These are phyloP conservation scores for Passiflora organensis DNA, from an alignment of 345 rosid species.

Conservation along the genomic window DNA sequence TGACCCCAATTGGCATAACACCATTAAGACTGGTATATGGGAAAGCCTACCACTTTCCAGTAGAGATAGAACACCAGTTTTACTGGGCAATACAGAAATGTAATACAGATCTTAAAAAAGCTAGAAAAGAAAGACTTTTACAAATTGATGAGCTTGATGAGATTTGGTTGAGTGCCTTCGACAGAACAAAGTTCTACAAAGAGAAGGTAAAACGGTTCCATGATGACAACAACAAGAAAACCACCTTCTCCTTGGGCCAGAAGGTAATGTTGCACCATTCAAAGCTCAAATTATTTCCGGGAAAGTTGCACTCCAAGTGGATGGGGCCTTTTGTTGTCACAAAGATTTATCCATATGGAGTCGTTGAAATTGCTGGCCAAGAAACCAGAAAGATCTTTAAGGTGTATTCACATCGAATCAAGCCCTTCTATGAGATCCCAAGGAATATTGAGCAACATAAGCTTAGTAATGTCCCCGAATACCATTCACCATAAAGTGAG, in stretches of 20 bases:
- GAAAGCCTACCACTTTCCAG: not conserved
- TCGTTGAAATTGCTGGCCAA: too few relatives aligned
- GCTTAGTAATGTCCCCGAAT: not conserved
- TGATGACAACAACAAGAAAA: not conserved
- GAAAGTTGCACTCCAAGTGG: not conserved
- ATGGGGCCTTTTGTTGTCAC: not conserved
- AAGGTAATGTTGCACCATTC: not conserved
- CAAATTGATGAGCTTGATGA: too few relatives aligned
- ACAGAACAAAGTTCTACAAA: too few relatives aligned
- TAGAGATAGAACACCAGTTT: not conserved
- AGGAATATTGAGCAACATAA: not conserved
- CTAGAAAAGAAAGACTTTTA: too few relatives aligned
- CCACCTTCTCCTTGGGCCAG: not conserved
- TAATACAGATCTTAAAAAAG: not conserved
- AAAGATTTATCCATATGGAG: not conserved
- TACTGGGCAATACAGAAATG: not conserved
- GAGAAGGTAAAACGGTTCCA: not conserved
- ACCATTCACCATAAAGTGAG: not conserved
- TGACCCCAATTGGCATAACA: not conserved
- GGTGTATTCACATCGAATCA: not conserved
- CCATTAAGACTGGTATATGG: not conserved
- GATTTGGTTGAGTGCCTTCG: too few relatives aligned
- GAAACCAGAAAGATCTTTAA: not conserved
- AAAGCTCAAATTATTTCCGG: not conserved
- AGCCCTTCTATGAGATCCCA: not conserved